These are phyloP conservation scores for Geotrichum australiense DNA, from an alignment of 1,139 yeast species.

Conservation along the genomic window DNA sequence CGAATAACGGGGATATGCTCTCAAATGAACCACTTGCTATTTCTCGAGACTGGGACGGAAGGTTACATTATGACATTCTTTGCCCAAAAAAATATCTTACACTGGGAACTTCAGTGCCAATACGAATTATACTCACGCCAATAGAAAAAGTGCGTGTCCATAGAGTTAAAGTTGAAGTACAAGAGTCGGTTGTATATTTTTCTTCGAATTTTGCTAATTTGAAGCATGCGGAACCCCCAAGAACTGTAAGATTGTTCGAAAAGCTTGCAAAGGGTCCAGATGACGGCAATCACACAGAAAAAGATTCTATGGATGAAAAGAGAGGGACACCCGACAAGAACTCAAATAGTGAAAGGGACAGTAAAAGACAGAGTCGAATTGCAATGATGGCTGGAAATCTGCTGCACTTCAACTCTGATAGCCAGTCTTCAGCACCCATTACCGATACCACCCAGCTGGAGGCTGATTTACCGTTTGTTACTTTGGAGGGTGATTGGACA, in stretches of 20 bases:
- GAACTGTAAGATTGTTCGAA: constrained; percentile 29
- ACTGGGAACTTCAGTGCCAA: constrained; percentile 54
- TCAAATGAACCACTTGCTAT: constrained; percentile 79
- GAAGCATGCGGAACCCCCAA: constrained; percentile 28
- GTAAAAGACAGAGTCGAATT: constrained; percentile 1
- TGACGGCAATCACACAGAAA: background rate
- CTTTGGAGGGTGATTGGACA: constrained; percentile 21
- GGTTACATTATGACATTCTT: constrained; percentile 70
- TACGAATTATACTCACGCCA: constrained; percentile 68
- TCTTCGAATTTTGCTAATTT: constrained; percentile 32
- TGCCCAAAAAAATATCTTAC: constrained; percentile 72
- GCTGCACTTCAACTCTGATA: constrained; percentile 8
- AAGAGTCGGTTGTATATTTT: constrained; percentile 64
- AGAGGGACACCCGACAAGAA: background rate
- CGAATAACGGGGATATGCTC: constrained; percentile 58
- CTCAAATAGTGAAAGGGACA: constrained; percentile 1
- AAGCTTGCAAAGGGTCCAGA: constrained; percentile 15
- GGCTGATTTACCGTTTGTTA: constrained; percentile 22
- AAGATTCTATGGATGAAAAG: background rate
- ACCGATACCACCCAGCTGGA: constrained; percentile 12
- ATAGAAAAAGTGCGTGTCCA: constrained; percentile 60
- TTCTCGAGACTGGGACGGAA: constrained; percentile 75
- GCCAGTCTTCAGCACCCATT: background rate
- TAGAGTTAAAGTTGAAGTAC: constrained; percentile 61
- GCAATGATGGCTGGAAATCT: constrained; percentile 13